These are phyloP conservation scores for Xylaria telfairii DNA, from an alignment of 495 filamentous ascomycete species.

Conservation along the genomic window DNA sequence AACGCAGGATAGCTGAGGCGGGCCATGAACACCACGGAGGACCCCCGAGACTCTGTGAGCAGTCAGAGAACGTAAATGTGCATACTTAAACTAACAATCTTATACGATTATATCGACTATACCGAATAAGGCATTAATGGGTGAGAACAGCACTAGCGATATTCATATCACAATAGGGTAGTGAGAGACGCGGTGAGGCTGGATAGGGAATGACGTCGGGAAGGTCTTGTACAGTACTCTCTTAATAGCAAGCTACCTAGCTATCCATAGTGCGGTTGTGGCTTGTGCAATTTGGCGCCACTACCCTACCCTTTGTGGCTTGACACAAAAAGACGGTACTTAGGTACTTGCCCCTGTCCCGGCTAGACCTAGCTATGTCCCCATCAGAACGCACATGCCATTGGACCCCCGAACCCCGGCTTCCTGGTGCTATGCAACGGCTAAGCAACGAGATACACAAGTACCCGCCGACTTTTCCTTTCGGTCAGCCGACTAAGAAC, in stretches of 20 bases:
- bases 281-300: background rate
- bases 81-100: background rate
- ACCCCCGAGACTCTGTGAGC: background rate
- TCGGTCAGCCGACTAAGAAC: background rate
- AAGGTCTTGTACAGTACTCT: background rate
- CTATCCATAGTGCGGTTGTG: background rate
- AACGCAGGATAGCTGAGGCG: background rate
- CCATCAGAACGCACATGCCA: background rate
- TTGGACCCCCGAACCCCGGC: conserved; percentile 17
- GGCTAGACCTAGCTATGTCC: background rate
- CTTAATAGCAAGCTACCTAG: too few species aligned
- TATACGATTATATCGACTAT: background rate
- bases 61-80: background rate
- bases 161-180: background rate
- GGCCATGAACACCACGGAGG: conserved; percentile 6
- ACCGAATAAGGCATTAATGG: background rate
- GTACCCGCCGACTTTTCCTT: background rate
- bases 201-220: too few species aligned
- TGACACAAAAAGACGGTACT: background rate
- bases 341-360: too few species aligned
- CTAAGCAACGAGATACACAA: conserved; percentile 18
- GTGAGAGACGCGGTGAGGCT: too few species aligned
- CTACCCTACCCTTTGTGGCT: background rate
- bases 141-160: background rate
- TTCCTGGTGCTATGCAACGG: conserved; percentile 17